Evolutionary conservation across 2,329 filamentous ascomycete genomes (phyloP), one percentile per base, ranked within the genome.

Genomic region (Penicillium sumatraense): DNA sequence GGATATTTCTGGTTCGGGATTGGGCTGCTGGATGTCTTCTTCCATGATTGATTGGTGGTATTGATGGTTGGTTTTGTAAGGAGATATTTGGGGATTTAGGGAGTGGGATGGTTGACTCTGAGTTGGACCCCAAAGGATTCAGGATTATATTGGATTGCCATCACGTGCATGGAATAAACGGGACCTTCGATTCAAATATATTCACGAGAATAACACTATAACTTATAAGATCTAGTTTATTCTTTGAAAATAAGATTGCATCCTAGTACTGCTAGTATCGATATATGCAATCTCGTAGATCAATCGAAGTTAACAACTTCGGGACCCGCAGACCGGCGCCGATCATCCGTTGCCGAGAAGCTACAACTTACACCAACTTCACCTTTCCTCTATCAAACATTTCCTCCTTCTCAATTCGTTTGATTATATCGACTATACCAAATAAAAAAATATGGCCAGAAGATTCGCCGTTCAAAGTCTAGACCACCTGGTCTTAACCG

Each of bases 401-500:
- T 7, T 18, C 23, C 13, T 20, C n/a, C n/a, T n/a, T n/a, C n/a
- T n/a, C n/a, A n/a, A n/a, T n/a, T n/a, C n/a, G n/a, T n/a, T n/a
- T n/a, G n/a, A n/a, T n/a, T n/a, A n/a, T n/a, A n/a, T n/a, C n/a
- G n/a, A n/a, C n/a, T 10, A 9, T 13, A 38, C 2, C 38, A 35
- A 51, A 40, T 33, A 16, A 27, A 21, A 44, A 41, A 45, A 16
- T 23, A 59, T 62, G 63, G 44, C 61, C 2, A 53, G 49, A 10
- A 66, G 53, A 49, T 63, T 68, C 18, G 40, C 58, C 10, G 73
- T 79, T 56, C 77, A 72, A 48, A 79, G 82, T 8, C 73, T 87
- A 13, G 84, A 87, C 68, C 85, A 87, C 61, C 70, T 87, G 8
- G 84, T 87, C 56, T 75, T 87, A 16, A 87, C 85, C 1, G 83